These are phyloP conservation scores for Saccharomyces eubayanus DNA, from an alignment of 805 yeast genomes.

Conservation along the genomic window DNA sequence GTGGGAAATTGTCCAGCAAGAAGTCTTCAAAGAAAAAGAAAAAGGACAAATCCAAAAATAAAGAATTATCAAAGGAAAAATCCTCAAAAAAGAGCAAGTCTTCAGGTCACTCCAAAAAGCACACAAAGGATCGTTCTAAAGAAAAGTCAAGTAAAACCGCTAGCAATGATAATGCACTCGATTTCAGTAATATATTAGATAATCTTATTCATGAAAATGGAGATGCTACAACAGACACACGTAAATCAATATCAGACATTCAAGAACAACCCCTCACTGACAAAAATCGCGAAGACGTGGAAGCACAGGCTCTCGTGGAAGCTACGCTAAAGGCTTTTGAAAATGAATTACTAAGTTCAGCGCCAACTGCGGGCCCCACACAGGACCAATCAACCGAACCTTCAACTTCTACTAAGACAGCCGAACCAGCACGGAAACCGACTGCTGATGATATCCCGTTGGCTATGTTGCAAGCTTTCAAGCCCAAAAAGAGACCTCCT, in stretches of 20 bases:
- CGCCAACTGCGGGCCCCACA: conserved; percentile 3
- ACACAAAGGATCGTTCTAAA: background rate
- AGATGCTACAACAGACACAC: conserved; percentile 1
- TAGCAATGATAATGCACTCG: conserved; percentile 16
- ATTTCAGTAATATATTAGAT: conserved; percentile 27
- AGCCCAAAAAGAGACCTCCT: conserved; percentile 2
- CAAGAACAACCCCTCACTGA: background rate
- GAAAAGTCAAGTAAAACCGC: background rate
- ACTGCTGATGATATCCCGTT: conserved; percentile 1
- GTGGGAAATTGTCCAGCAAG: background rate
- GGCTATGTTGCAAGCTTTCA: conserved; percentile 2
- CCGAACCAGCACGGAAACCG: conserved; percentile 1
- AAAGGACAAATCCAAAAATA: conserved; percentile 14
- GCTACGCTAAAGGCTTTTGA: conserved; percentile 31
- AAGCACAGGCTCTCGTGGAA: conserved; percentile 29
- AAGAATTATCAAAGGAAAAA: conserved; percentile 9
- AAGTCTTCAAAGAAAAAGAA: conserved; percentile 5
- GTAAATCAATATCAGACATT: conserved; percentile 3
- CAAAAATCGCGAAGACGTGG: conserved; percentile 16
- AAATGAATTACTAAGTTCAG: conserved; percentile 19
- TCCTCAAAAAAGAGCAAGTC: background rate
- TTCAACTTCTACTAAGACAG: conserved; percentile 2
- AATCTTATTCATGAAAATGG: conserved; percentile 24
- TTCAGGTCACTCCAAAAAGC: conserved; percentile 1
- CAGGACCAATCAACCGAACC: conserved; percentile 4